Percentiles rank a stretch among this genome's conserved stretches.
Evolutionary conservation across 73 alveolate species (phyloP).

Genomic region (Blepharisma stoltei): DNA sequence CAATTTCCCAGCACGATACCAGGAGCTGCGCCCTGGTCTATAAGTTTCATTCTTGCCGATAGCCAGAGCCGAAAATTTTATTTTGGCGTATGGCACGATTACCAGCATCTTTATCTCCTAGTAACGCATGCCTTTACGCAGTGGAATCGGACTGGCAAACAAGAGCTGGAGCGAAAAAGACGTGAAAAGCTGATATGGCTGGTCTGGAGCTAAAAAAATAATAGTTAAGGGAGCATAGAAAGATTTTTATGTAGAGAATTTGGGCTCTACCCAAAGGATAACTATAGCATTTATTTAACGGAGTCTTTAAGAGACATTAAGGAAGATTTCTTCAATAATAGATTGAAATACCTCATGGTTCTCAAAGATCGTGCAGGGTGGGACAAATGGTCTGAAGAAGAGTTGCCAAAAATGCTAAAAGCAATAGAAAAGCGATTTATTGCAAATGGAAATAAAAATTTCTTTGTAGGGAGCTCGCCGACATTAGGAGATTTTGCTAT

Average conservation of each 20-base stretch:
- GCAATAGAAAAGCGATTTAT: not conserved
- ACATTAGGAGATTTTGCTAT: not conserved
- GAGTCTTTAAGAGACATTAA: slow-evolving; percentile 49
- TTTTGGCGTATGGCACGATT: too few relatives aligned
- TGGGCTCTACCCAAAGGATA: slow-evolving; percentile 62
- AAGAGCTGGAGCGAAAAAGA: too few relatives aligned
- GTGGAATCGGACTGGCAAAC: too few relatives aligned
- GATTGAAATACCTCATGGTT: not conserved
- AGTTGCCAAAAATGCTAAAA: not conserved
- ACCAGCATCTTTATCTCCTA: too few relatives aligned
- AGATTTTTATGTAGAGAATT: slow-evolving; percentile 55
- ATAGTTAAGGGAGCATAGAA: slow-evolving; percentile 38
- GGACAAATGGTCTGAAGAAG: not conserved
- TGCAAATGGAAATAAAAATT: not conserved
- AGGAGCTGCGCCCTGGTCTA: too few relatives aligned
- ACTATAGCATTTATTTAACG: slow-evolving; percentile 54
- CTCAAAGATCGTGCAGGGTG: slow-evolving; percentile 5
- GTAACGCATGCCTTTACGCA: too few relatives aligned
- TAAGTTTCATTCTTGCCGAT: too few relatives aligned
- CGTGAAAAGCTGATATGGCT: too few relatives aligned
- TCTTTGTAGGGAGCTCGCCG: slow-evolving; percentile 17
- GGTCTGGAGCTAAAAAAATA: too few relatives aligned
- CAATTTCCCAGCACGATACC: too few relatives aligned
- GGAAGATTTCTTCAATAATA: slow-evolving; percentile 1
- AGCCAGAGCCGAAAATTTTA: too few relatives aligned